Evolutionary conservation across 148 eudicot genomes (phyloP).

Genomic region (Euryodendron excelsum): DNA sequence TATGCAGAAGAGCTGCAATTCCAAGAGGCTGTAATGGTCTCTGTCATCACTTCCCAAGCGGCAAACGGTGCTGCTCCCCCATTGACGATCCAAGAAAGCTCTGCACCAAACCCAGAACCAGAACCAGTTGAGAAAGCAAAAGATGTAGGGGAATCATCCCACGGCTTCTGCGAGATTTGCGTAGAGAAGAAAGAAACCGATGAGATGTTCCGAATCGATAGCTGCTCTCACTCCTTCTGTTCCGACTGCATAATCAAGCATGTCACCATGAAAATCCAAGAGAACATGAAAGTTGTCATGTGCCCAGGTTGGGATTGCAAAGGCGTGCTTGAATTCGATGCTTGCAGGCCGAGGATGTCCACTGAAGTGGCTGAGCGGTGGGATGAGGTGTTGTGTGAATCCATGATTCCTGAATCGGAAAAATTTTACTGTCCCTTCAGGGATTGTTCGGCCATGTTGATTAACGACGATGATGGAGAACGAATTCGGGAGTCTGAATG

Average conservation of each 20-base stretch:
- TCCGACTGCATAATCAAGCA: slow-evolving; percentile 37
- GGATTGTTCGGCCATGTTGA: slow-evolving; percentile 48
- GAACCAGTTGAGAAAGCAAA: background rate
- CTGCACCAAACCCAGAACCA: too few relatives aligned
- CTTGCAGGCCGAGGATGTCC: slow-evolving; percentile 29
- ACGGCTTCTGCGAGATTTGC: slow-evolving; percentile 49
- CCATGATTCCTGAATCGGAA: slow-evolving; percentile 27
- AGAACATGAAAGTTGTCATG: slow-evolving; percentile 11
- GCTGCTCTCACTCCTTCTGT: slow-evolving; percentile 47
- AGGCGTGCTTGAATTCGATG: slow-evolving; percentile 24
- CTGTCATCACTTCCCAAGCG: background rate
- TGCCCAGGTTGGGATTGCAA: slow-evolving; percentile 40
- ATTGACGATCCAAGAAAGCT: background rate
- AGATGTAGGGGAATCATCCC: slow-evolving; percentile 7
- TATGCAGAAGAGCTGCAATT: slow-evolving; percentile 18
- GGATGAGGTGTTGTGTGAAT: slow-evolving; percentile 39
- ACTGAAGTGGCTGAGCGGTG: slow-evolving; percentile 37
- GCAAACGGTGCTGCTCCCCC: background rate
- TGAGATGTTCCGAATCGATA: slow-evolving; percentile 29
- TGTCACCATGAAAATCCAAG: slow-evolving; percentile 31
- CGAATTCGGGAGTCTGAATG: slow-evolving; percentile 34
- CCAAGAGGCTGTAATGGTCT: slow-evolving; percentile 13
- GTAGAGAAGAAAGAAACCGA: slow-evolving; percentile 37
- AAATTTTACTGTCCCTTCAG: slow-evolving; percentile 49
- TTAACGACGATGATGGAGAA: slow-evolving; percentile 20